A percentile compares a stretch with the other conserved stretches of the same genome.
Evolutionary conservation across 805 yeast genomes (phyloP).

Genomic region (Groenewaldozyma salmanticensis): DNA sequence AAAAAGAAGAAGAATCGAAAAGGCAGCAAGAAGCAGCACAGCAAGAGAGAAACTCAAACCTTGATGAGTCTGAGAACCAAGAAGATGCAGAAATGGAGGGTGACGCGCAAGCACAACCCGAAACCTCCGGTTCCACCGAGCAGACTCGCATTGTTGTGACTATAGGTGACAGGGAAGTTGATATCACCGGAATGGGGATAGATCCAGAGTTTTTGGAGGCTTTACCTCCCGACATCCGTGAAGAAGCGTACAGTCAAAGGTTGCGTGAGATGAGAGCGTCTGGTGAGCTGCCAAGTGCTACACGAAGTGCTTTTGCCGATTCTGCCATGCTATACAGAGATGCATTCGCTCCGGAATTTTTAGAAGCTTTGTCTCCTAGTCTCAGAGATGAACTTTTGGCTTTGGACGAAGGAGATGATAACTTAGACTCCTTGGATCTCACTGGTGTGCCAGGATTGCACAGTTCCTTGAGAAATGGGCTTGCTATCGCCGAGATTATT

Average conservation of each 20-base stretch:
- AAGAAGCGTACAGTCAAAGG: slow-evolving; percentile 83
- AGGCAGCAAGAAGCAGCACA: slow-evolving; percentile 15
- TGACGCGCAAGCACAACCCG: slow-evolving; percentile 26
- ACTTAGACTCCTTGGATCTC: slow-evolving; percentile 15
- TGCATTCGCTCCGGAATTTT: slow-evolving; percentile 60
- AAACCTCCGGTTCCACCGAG: no score
- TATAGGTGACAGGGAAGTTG: slow-evolving; percentile 71
- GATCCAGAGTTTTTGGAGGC: slow-evolving; percentile 89
- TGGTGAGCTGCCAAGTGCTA: not conserved
- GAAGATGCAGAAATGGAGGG: slow-evolving; percentile 11
- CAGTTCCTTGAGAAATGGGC: not conserved
- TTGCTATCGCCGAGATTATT: not conserved
- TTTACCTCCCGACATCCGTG: slow-evolving; percentile 85
- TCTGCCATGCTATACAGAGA: slow-evolving; percentile 33
- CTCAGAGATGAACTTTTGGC: slow-evolving; percentile 34
- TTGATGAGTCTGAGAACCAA: slow-evolving; percentile 3
- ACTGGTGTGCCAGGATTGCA: not conserved
- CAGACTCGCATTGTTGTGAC: slow-evolving; percentile 64
- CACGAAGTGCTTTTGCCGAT: slow-evolving; percentile 34
- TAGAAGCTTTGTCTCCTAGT: slow-evolving; percentile 66
- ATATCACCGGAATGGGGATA: slow-evolving; percentile 81
- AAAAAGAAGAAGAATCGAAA: slow-evolving; percentile 22
- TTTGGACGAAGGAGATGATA: slow-evolving; percentile 13
- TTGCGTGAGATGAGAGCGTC: slow-evolving; percentile 51
- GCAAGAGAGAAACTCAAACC: slow-evolving; percentile 8